Base-by-base conservation (phyloP, 2,329 filamentous ascomycete species). In the Aureobasidium sp. region DNA sequence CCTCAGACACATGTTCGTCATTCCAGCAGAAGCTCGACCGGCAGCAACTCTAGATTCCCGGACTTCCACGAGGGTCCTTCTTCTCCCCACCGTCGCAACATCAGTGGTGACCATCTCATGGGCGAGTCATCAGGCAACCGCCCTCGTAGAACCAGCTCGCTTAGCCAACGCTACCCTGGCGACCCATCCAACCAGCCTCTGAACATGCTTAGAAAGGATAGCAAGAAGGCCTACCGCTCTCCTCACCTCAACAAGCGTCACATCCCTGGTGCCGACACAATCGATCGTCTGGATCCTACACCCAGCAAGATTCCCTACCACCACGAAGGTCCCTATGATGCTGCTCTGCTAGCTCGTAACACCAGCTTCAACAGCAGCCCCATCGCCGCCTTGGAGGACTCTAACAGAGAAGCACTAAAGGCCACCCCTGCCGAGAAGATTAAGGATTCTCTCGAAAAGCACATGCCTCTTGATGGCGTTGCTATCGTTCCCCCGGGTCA, bases 291-390 rank as follows among this genome's bases (percentile, higher is more conserved):
- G 1, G 93, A 96, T 71, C 81, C 78, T 59, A 78, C 82, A 2
- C 74, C 82, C n/a, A 82, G 83, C 59, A 82, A 83, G 56, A 81
- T 81, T 20, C 76, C 81, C 2, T 96, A 96, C 74, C 93, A 97
- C 73, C 93, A 97, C 69, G 90, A 88, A 66, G 92, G 93, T 0
- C 93, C 93, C 0, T 97, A 89, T 68, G 93, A 97, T 72, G 90
- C 92, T 10, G 88, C 90, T 2, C 80, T 90, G 59, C 79, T 87
- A 1, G 84, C 88, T 13, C 83, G 90, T 52, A 97, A 97, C 75
- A 79, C 77, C 4, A 80, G 85, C 68, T 80, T 78, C 68, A 77
- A 80, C 61, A 76, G 73, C 63, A 87, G 89, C 3, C 92, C 93
- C 0, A 76, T 97, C 8, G 90, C 88, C 32, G 93, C 92, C 2